phyloP scores from a whole-genome alignment of 352 stramenopile species.

The Globisporangium mamillatum region DNA sequence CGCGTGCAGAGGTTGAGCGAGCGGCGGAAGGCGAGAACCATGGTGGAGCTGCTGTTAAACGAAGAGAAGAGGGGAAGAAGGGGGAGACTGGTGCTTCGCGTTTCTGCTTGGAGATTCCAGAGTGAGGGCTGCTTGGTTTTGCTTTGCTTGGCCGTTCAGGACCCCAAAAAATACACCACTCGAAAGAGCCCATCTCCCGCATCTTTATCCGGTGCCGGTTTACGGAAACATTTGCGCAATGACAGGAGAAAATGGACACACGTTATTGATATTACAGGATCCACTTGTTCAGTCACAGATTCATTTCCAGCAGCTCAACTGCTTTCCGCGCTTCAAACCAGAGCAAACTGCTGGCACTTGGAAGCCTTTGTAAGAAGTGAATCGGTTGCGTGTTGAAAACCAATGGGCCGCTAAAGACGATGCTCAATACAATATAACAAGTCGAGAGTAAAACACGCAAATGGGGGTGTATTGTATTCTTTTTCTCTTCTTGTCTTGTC shows the following conservation, averaged over 20 bases:
- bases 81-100: slow-evolving; percentile 12
- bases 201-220: slow-evolving; percentile 4
- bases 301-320: not conserved
- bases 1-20: slow-evolving; percentile 40
- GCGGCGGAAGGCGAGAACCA: slow-evolving; percentile 60
- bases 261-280: too few species aligned
- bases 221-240: not conserved
- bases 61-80: slow-evolving; percentile 6
- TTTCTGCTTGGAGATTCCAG: slow-evolving; percentile 26
- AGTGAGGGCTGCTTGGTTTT: slow-evolving; percentile 8
- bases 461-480: slow-evolving; percentile 7
- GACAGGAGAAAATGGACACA: not conserved
- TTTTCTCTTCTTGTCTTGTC: slow-evolving; percentile 4
- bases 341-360: not conserved
- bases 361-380: too few species aligned
- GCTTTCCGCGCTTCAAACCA: not conserved
- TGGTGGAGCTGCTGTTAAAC: slow-evolving; percentile 14
- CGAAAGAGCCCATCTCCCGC: slow-evolving; percentile 6
- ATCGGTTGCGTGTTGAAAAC: not conserved
- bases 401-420: not conserved
- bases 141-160: not conserved
- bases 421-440: not conserved
- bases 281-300: not conserved
- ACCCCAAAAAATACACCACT: not conserved
- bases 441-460: not conserved